Percentiles rank a stretch among this genome's conserved stretches.
Conservation (phyloP, 2,329 filamentous ascomycete species). For the Trichoderma simmonsii region DNA sequence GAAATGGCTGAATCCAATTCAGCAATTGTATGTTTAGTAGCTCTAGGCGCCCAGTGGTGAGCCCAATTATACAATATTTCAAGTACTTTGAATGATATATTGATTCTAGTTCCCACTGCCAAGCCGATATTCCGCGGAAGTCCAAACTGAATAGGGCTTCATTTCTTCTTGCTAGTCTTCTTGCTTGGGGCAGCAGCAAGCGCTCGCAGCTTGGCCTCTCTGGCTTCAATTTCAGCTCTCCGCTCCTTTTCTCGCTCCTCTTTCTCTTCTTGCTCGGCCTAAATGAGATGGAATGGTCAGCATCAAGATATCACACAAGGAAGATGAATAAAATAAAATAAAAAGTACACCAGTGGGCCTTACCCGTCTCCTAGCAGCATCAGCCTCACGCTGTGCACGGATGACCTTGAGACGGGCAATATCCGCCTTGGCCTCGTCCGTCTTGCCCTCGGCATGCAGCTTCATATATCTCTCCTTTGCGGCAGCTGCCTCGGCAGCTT, state of each 20-base stretch:
- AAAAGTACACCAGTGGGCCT: neutral
- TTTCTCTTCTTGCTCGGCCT: slow-evolving; percentile 59
- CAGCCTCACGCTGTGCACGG: slow-evolving; percentile 79
- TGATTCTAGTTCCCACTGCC: neutral
- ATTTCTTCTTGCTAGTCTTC: slow-evolving; percentile 47
- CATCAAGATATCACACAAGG: neutral
- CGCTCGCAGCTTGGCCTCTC: slow-evolving; percentile 55
- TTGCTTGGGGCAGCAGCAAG: slow-evolving; percentile 51
- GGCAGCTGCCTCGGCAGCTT: slow-evolving; percentile 82
- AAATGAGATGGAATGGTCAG: neutral
- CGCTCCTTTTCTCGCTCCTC: slow-evolving; percentile 50
- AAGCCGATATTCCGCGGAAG: neutral
- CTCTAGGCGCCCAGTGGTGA: neutral
- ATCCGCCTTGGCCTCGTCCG: slow-evolving; percentile 89
- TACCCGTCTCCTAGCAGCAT: slow-evolving; percentile 78
- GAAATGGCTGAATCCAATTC: neutral
- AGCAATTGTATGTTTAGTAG: neutral
- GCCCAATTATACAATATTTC: neutral
- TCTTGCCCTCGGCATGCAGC: slow-evolving; percentile 91
- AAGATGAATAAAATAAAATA: neutral
- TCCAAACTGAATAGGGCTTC: slow-evolving; percentile 12
- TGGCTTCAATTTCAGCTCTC: slow-evolving; percentile 51
- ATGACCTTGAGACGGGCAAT: slow-evolving; percentile 79
- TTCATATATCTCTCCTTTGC: slow-evolving; percentile 90
- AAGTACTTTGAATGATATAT: neutral